Evolutionary conservation across 1,139 yeast genomes (phyloP).

Genomic region (Scheffersomyces titani): DNA sequence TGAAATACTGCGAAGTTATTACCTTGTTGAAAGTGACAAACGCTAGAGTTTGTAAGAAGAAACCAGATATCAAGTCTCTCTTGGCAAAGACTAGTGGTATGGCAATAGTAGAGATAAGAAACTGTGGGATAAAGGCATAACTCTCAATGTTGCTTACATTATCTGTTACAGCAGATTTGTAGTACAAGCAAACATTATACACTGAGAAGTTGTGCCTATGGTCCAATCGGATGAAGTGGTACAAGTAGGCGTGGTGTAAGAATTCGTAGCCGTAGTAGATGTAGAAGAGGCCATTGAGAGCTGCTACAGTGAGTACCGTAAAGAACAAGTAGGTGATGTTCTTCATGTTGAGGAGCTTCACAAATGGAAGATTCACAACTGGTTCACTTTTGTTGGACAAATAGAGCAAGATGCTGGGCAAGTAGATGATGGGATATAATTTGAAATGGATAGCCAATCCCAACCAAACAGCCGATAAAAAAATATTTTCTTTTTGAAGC

Average conservation of each 20-base stretch:
- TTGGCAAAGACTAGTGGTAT: constrained; percentile 62
- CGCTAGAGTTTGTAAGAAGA: constrained; percentile 86
- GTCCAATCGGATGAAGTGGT: constrained; percentile 81
- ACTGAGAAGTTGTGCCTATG: constrained; percentile 94
- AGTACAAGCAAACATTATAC: constrained; percentile 77
- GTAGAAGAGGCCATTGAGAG: constrained; percentile 62
- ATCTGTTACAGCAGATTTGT: constrained; percentile 46
- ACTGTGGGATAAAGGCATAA: constrained; percentile 82
- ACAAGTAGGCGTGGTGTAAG: constrained; percentile 75
- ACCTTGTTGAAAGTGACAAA: constrained; percentile 93
- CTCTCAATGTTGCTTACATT: constrained; percentile 31
- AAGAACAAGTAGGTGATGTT: constrained; percentile 49
- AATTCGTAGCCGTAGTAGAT: constrained; percentile 70
- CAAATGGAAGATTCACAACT: constrained; percentile 26
- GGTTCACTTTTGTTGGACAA: constrained; percentile 23
- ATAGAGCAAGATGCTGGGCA: constrained; percentile 51
- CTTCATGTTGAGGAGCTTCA: constrained; percentile 41
- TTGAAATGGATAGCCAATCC: constrained; percentile 90
- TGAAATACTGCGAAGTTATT: constrained; percentile 89
- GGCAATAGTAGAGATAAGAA: constrained; percentile 56
- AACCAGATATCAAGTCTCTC: constrained; percentile 56
- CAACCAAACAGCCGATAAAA: constrained; percentile 61
- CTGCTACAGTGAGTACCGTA: constrained; percentile 42
- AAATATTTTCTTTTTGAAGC: constrained; percentile 25
- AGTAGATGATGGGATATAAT: constrained; percentile 85